Evolutionary conservation across 116 monocot genomes (phyloP).

Genomic region (Trichopus zeylanicus): DNA sequence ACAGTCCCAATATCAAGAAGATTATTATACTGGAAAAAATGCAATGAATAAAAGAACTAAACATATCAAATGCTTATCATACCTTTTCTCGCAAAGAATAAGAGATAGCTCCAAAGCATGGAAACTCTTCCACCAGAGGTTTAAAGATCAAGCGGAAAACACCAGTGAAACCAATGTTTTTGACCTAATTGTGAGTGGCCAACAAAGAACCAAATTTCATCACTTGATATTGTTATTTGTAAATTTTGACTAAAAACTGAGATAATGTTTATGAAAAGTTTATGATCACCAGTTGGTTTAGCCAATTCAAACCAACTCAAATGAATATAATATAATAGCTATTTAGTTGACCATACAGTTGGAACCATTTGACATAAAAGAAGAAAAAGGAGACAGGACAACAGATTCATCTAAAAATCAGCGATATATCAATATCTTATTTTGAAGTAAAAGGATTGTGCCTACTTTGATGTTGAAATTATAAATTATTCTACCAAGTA

Average conservation of each 20-base stretch:
- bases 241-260: neutral
- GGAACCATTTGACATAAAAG: no score
- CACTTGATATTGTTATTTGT: neutral
- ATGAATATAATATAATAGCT: no score
- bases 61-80: conserved; percentile 2
- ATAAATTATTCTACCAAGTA: no score
- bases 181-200: conserved; percentile 49
- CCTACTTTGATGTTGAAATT: no score
- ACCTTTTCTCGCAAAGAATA: conserved; percentile 99
- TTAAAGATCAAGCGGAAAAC: conserved; percentile 90
- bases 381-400: no score
- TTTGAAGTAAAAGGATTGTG: no score
- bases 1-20: conserved; percentile 4
- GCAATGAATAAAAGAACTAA: neutral
- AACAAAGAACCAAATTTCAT: neutral
- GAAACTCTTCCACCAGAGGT: conserved; percentile 75
- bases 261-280: neutral
- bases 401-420: no score
- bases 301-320: neutral
- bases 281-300: neutral
- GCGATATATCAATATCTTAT: no score
- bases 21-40: conserved; percentile 2
- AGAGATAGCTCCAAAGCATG: conserved; percentile 94
- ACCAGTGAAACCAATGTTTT: conserved; percentile 92
- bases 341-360: no score